Evolutionary conservation across 352 stramenopile genomes (phyloP), one percentile per base, ranked within the genome.

Genomic region (Phytophthora rubi): DNA sequence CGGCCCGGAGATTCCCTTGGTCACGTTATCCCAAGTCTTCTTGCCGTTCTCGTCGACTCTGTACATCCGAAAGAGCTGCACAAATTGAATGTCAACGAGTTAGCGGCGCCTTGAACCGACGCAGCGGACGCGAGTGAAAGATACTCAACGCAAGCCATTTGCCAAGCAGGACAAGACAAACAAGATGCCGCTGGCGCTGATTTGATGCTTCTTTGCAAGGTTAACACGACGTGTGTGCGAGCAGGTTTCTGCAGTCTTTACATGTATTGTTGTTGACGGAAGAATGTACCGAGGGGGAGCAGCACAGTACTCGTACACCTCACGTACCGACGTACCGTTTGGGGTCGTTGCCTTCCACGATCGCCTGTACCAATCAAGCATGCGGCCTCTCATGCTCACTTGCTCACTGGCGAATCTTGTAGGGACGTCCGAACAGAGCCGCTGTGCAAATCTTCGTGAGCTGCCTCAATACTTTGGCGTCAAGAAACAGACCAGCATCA

Each of bases 131-230:
- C 60, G 7, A 55, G 15, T 21, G 18, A 61, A 75, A 71, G 62
- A 75, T 63, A 66, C 42, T 30, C 6, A 23, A 44, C 65, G 47
- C 23, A 60, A 30, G 6, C 16, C 30, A n/a, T 16, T 21, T 21
- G 18, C 18, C 18, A 21, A 21, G 18, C 18, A 21, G 18, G 18
- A 21, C 18, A 21, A 21, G 18, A 21, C 9, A 21, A 44, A 39
- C 51, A 48, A 65, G 39, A 95, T 95, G 87, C 87, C 85, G 44
- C 61, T 95, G 18, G 80, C 30, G 28, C 47, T 55, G 18, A 47
- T 18, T 54, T 62, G 39, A 7, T n/a, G 18, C 13, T 55, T 56
- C 42, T 28, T n/a, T 28, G 54, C 48, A 18, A 16, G 21, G 48
- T 53, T 42, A 65, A 9, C 21, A 35, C 23, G 23, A 63, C 53